Evolutionary conservation across 139 green algal genomes (phyloP), one percentile per base, ranked within the genome.

Genomic region (Asterochloris erici): DNA sequence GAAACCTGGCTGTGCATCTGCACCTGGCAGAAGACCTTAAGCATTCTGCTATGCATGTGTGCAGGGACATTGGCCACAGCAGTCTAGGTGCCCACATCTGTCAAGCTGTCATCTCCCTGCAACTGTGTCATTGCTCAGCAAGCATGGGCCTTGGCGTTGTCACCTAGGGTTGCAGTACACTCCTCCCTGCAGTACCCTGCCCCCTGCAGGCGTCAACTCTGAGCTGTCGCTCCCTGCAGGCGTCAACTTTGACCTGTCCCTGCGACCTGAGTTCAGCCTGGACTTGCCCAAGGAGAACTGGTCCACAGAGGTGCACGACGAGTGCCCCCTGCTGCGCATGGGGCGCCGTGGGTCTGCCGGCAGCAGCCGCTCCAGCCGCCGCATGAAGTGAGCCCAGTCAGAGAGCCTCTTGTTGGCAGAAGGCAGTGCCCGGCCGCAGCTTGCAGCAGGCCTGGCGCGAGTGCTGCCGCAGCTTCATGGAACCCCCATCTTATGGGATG

Each of bases 281-380:
- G 81, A 87, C n/a, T 60, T 90, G 15, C 77, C 86, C 68, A 89
- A 90, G 78, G 92, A 93, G 9, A 85, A 79, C 1, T 95, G 91
- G 92, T 82, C 77, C 24, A 77, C 69, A 9, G 85, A 87, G 2
- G 87, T 91, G 19, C 94, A 96, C 79, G 87, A 93, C 24, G 62
- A 82, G 16, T 93, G 85, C 73, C 92, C 92, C 1, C 83, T 95
- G 78, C 74, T 90, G 66, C 68, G 73, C 19, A 16, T 87, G 81
- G 11, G 81, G 82, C 38, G 63, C 9, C 17, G 78, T 2, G 78
- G 78, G 15, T 82, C 78, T 19, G 78, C 78, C 38, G 78, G 78
- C 78, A 82, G 78, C 78, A 73, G 61, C 63, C 68, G 78, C 28
- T 82, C 78, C 17, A 74, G 61, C 15, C 63, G 78, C n/a, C 68